phyloP scores from a whole-genome alignment of 2,329 filamentous ascomycete genomes.

The Penicillium sp. region DNA sequence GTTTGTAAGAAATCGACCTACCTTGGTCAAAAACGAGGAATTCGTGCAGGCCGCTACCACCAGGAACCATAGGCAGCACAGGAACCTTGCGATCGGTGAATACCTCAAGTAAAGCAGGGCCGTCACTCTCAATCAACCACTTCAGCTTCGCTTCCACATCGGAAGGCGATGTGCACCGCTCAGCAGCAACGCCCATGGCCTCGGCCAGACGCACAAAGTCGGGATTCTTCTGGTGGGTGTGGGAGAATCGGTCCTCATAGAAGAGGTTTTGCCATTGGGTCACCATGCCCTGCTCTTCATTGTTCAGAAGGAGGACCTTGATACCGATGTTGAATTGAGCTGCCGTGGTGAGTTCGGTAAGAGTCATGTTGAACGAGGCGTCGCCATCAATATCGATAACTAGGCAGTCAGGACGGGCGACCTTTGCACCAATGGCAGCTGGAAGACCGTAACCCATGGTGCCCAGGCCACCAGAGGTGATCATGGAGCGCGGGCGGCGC shows the following conservation, averaged over 20 bases:
- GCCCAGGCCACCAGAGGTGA: slow-evolving; percentile 93
- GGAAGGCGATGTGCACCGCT: slow-evolving; percentile 72
- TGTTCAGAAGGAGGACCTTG: slow-evolving; percentile 94
- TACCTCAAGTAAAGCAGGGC: slow-evolving; percentile 91
- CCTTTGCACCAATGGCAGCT: slow-evolving; percentile 93
- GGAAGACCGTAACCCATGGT: slow-evolving; percentile 97
- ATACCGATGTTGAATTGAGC: slow-evolving; percentile 95
- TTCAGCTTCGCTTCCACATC: slow-evolving; percentile 78
- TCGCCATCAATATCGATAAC: slow-evolving; percentile 97
- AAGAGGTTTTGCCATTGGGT: slow-evolving; percentile 98
- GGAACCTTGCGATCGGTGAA: slow-evolving; percentile 80
- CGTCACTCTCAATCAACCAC: slow-evolving; percentile 88
- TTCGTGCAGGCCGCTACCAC: slow-evolving; percentile 84
- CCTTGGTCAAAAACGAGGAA: slow-evolving; percentile 87
- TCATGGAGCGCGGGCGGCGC: slow-evolving; percentile 88
- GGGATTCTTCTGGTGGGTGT: slow-evolving; percentile 95
- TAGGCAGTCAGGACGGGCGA: slow-evolving; percentile 77
- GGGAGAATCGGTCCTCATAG: slow-evolving; percentile 89
- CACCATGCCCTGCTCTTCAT: slow-evolving; percentile 98
- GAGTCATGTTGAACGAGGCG: slow-evolving; percentile 98
- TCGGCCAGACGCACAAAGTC: slow-evolving; percentile 93
- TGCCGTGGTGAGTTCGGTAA: slow-evolving; percentile 91
- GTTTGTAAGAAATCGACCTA: slow-evolving; percentile 47
- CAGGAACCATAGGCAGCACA: slow-evolving; percentile 96
- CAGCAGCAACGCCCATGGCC: slow-evolving; percentile 83